Conservation (phyloP, 2,329 filamentous ascomycete species). For the Beauveria asiatica region DNA sequence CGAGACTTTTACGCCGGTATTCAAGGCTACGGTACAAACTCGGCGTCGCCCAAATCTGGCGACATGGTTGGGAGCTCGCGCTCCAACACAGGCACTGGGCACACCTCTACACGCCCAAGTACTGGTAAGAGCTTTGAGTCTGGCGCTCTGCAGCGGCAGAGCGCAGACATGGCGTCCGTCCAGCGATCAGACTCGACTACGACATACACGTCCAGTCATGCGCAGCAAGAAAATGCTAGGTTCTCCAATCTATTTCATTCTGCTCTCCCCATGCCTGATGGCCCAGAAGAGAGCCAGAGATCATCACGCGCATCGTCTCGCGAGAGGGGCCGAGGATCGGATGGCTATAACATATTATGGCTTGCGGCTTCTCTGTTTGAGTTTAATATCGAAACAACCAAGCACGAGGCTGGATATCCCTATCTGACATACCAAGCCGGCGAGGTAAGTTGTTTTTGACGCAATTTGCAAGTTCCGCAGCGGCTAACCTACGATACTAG, state of each 20-base stretch:
- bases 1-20: constrained; percentile 42
- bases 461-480: background rate
- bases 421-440: constrained; percentile 94
- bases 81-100: constrained; percentile 32
- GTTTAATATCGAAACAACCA: constrained; percentile 90
- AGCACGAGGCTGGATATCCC: constrained; percentile 88
- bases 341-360: constrained; percentile 70
- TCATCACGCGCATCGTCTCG: constrained; percentile 52
- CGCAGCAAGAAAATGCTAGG: constrained; percentile 40
- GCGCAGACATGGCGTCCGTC: constrained; percentile 40
- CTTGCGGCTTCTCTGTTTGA: constrained; percentile 90
- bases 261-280: constrained; percentile 71
- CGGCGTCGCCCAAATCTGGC: constrained; percentile 47
- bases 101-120: constrained; percentile 40
- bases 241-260: constrained; percentile 79
- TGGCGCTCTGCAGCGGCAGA: constrained; percentile 39
- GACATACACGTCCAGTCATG: constrained; percentile 42
- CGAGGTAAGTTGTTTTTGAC: constrained; percentile 48
- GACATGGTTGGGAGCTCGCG: constrained; percentile 43
- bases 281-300: constrained; percentile 41
- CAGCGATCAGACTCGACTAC: constrained; percentile 47
- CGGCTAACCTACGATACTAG: constrained; percentile 25
- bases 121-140: constrained; percentile 55
- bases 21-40: constrained; percentile 40
- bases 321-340: constrained; percentile 43